Evolutionary conservation across 2,329 filamentous ascomycete species (phyloP), one percentile per base, ranked within the genome.

Genomic region (Monosporascus sp.): DNA sequence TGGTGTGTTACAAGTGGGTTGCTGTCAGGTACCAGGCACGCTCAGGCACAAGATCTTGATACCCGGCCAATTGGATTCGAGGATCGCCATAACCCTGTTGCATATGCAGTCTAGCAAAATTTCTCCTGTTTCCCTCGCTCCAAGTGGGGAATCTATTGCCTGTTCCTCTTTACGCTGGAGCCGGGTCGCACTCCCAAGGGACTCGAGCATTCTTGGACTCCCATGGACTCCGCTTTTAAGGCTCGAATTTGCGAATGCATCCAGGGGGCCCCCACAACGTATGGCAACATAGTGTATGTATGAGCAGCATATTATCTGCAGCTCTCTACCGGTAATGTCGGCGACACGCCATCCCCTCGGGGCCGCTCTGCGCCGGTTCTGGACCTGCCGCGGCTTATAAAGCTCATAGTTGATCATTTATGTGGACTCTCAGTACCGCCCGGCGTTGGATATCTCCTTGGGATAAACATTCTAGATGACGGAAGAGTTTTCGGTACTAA

Each of bases 11-110:
- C 61, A 62, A 35, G 31, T 60, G 61, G 56, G 47, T 20, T 49
- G 20, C 59, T 63, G 61, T 59, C 58, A 63, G 61, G 61, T 62
- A 62, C 61, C 61, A 59, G 60, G 57, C 54, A 63, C 56, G 52
- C 47, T 54, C 58, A 49, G 48, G 37, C 20, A 49, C 54, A 35
- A 48, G 48, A 51, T 48, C 45, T 52, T 22, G 43, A 16, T 37
- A 49, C n/a, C 49, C 20, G 41, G 48, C 60, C 60, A 61, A 61
- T 62, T 50, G 55, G 60, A 51, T 56, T 52, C 43, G 48, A 53
- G 48, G 51, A 48, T 37, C 37, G 41, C 5, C 49, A 43, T 41
- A 53, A 55, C 43, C 52, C 50, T 17, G 40, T 47, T 57, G 47
- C 55, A 56, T 45, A 58, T 61, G 59, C 59, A 60, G 48, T 53